Conservation (phyloP, 2,329 filamentous ascomycete genomes). For the Trichoderma asperellum region DNA sequence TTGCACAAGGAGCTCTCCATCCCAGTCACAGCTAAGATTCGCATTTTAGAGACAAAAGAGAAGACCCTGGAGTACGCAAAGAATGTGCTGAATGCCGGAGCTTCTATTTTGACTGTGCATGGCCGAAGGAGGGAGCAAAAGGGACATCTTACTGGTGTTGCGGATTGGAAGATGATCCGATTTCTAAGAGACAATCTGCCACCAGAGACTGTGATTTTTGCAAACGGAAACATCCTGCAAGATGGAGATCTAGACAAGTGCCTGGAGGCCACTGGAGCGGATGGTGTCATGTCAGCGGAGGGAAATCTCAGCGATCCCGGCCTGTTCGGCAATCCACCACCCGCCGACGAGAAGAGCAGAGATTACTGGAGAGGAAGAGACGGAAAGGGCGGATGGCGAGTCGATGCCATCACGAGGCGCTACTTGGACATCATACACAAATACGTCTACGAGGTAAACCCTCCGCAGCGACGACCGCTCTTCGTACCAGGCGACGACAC, state of each 20-base stretch:
- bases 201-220: slow-evolving; percentile 88
- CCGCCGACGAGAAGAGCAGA: slow-evolving; percentile 65
- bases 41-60: slow-evolving; percentile 84
- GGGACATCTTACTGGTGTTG: slow-evolving; percentile 89
- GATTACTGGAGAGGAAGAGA: slow-evolving; percentile 86
- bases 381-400: slow-evolving; percentile 80
- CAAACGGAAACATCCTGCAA: slow-evolving; percentile 91
- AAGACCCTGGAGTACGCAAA: slow-evolving; percentile 86
- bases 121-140: slow-evolving; percentile 89
- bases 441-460: slow-evolving; percentile 68
- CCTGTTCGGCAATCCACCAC: slow-evolving; percentile 75
- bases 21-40: slow-evolving; percentile 93
- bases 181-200: slow-evolving; percentile 84
- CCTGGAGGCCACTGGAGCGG: slow-evolving; percentile 80
- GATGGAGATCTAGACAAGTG: slow-evolving; percentile 77
- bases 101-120: slow-evolving; percentile 92
- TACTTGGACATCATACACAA: slow-evolving; percentile 90
- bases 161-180: slow-evolving; percentile 86
- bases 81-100: slow-evolving; percentile 83
- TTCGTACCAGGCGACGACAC: slow-evolving; percentile 68
- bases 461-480: slow-evolving; percentile 70
- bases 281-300: slow-evolving; percentile 95
- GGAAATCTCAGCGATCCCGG: slow-evolving; percentile 91
- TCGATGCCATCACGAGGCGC: slow-evolving; percentile 83
- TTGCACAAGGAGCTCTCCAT: slow-evolving; percentile 77